phyloP scores from a whole-genome alignment of 148 eudicot species.

The Rhododendron kiyosumense region DNA sequence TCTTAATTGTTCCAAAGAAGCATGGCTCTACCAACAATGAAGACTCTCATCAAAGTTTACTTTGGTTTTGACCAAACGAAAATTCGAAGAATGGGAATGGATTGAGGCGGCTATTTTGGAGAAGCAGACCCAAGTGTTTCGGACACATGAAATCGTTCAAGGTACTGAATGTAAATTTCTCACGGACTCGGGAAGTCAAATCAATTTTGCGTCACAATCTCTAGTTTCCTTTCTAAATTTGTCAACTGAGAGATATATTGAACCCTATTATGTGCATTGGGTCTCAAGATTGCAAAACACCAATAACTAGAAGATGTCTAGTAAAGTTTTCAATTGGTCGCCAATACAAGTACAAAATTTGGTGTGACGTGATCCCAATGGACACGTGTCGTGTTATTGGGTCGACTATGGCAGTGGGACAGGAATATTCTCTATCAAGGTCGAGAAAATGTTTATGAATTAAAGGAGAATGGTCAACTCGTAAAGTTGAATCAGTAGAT shows the following conservation, averaged over 20 bases:
- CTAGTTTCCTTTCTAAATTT: background rate
- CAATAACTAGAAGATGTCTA: background rate
- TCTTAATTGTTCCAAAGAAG: no score
- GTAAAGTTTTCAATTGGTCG: background rate
- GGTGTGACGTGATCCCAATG: no score
- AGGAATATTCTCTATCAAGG: no score
- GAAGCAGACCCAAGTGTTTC: background rate
- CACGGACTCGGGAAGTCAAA: background rate
- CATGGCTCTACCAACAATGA: no score
- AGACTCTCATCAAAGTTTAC: no score
- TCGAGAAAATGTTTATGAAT: no score
- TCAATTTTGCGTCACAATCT: background rate
- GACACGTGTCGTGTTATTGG: no score
- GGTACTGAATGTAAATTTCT: background rate
- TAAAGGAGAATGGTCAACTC: no score
- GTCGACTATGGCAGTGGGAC: no score
- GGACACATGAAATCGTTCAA: background rate
- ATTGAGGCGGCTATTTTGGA: background rate
- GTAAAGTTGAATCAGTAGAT: no score
- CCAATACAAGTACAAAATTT: background rate
- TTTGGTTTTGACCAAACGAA: no score
- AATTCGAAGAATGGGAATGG: no score
- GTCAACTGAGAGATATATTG: background rate
- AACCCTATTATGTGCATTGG: background rate
- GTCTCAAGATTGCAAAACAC: background rate